Conservation (phyloP, 805 yeast species). For the Ogataea wickerhamii region DNA sequence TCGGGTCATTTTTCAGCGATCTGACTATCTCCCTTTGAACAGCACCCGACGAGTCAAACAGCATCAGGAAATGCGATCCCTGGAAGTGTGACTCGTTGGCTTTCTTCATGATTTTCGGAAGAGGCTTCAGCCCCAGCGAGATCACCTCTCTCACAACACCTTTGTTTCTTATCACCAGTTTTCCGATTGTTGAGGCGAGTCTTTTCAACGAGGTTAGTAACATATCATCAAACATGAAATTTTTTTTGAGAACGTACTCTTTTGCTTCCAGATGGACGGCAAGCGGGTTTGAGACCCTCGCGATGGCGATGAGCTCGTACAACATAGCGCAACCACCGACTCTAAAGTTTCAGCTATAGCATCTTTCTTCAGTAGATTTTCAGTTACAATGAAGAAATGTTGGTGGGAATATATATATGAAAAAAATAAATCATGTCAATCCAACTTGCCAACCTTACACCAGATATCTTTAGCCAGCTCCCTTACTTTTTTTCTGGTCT, state of each 20-base stretch:
- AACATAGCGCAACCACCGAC: conserved; percentile 66
- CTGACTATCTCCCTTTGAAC: conserved; percentile 84
- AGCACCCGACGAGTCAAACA: conserved; percentile 80
- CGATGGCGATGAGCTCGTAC: conserved; percentile 86
- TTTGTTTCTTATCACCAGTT: conserved; percentile 77
- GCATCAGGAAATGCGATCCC: conserved; percentile 82
- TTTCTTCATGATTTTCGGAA: conserved; percentile 79
- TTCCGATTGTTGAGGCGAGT: conserved; percentile 61
- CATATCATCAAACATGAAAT: not conserved
- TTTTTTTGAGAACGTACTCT: conserved; percentile 37
- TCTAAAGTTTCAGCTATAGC: not conserved
- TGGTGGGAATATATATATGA: too few relatives aligned
- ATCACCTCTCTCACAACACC: conserved; percentile 87
- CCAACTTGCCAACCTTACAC: too few relatives aligned
- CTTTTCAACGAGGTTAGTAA: conserved; percentile 7
- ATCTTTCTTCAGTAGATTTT: not conserved
- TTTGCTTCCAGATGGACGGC: conserved; percentile 58
- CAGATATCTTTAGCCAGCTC: too few relatives aligned
- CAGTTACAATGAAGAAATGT: not conserved
- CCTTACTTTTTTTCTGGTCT: too few relatives aligned
- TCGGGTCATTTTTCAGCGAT: conserved; percentile 81
- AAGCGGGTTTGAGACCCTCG: conserved; percentile 66
- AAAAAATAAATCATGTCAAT: too few relatives aligned
- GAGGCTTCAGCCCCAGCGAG: conserved; percentile 70
- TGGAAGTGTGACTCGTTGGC: conserved; percentile 88